These are phyloP conservation scores for Pyrrhoderma noxium DNA, from an alignment of 1,284 basidiomycete genomes.

Conservation along the genomic window DNA sequence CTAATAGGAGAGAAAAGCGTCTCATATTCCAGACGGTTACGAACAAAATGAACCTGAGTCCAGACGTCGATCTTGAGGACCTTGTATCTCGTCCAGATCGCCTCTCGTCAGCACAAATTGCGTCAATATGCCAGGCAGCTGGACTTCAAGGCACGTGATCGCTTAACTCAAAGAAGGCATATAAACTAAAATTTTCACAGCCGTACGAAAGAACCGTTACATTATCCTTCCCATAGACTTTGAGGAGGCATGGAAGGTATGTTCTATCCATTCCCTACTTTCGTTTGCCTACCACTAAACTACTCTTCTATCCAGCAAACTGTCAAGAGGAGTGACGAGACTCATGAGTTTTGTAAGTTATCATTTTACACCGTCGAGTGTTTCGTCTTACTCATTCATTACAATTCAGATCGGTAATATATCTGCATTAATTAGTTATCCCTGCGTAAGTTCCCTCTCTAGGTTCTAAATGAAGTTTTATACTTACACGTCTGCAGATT, in stretches of 20 bases:
- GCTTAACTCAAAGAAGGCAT: not conserved
- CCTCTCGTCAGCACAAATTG: slow-evolving; percentile 92
- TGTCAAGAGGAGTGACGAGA: slow-evolving; percentile 90
- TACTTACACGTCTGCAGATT: too few species aligned
- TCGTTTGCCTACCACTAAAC: slow-evolving; percentile 28
- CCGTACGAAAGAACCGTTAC: slow-evolving; percentile 97
- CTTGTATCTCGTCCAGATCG: slow-evolving; percentile 97
- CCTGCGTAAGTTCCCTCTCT: slow-evolving; percentile 6
- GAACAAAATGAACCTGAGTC: slow-evolving; percentile 95
- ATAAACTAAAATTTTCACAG: slow-evolving; percentile 34
- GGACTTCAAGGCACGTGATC: slow-evolving; percentile 79
- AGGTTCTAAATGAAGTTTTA: too few species aligned
- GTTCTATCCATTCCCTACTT: slow-evolving; percentile 43
- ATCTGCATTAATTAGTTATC: not conserved
- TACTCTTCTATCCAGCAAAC: slow-evolving; percentile 60
- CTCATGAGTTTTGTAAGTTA: slow-evolving; percentile 88
- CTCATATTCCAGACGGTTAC: slow-evolving; percentile 99
- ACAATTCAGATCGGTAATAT: not conserved
- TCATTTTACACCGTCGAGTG: slow-evolving; percentile 1
- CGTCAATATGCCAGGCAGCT: slow-evolving; percentile 94
- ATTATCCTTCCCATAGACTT: slow-evolving; percentile 96
- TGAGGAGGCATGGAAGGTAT: slow-evolving; percentile 97
- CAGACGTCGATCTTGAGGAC: slow-evolving; percentile 98
- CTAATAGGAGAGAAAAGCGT: slow-evolving; percentile 91
- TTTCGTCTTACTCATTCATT: not conserved